Evolutionary conservation across 2,329 filamentous ascomycete species (phyloP).

Genomic region (Epichloe hybrida): DNA sequence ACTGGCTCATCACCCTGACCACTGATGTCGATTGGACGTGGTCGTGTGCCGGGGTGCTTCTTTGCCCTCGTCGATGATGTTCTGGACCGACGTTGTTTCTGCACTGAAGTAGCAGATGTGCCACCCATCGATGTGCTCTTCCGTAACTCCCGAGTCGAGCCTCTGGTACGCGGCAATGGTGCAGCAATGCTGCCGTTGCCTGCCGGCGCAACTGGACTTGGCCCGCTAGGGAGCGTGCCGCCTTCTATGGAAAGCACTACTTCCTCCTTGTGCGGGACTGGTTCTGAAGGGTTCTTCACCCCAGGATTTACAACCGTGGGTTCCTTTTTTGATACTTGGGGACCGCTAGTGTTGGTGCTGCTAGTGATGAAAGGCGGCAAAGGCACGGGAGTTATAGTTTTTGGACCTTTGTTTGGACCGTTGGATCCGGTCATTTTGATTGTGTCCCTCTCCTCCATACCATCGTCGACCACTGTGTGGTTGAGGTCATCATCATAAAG

Average conservation of each 20-base stretch:
- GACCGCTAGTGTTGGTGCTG: not conserved
- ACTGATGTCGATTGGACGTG: not conserved
- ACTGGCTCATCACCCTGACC: slow-evolving; percentile 12
- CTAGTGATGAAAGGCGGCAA: not conserved
- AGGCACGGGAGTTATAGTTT: slow-evolving; percentile 2
- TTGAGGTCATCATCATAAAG: not conserved
- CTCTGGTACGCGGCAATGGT: not conserved
- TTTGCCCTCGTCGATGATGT: not conserved
- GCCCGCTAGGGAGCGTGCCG: not conserved
- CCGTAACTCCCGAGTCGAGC: not conserved
- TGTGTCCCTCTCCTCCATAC: not conserved
- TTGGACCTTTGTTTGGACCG: not conserved
- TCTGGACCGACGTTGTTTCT: not conserved
- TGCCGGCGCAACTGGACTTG: not conserved
- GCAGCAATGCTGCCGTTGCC: not conserved
- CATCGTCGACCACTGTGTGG: slow-evolving; percentile 1
- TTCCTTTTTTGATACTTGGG: not conserved
- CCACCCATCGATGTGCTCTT: not conserved
- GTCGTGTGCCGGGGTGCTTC: not conserved
- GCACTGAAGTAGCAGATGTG: not conserved
- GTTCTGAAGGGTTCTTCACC: not conserved
- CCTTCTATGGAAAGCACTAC: slow-evolving; percentile 3
- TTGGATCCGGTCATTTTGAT: not conserved
- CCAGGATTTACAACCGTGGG: not conserved
- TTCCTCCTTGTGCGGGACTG: not conserved